Base-by-base conservation (phyloP, 306 rosid genomes). In the Gastrolobium villosum region DNA sequence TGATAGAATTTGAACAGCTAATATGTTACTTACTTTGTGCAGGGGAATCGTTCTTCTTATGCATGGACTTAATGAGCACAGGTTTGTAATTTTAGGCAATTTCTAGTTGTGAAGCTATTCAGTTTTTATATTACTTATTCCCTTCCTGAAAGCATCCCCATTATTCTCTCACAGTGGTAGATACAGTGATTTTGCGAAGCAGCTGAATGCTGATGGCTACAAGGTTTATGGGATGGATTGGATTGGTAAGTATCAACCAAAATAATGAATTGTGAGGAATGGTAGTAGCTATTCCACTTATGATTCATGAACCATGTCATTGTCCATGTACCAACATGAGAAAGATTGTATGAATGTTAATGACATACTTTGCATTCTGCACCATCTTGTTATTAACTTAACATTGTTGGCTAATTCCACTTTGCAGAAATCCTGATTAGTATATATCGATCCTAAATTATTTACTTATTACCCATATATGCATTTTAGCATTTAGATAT, bases 41-140 rank as follows among this genome's bases (percentile, higher is more conserved):
- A 95, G 99, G 94, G 99, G 99, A 34, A 14, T 93, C 35, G 86
- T 95, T 84, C 76, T 93, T 78, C 81, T 95, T 75, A 49, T 95
- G 90, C 99, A 95, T 72, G 99, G 99, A 62, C 86, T 95, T 61
- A 95, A 95, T 75, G 99, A 95, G 71, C 98, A 95, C 90, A 92
- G 99, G 99, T 92, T 52, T 31, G 90, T 77, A 39, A 44, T 63
- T 80, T 78, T 70, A 15, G 46, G 26, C 63, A 5, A 28, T 60
- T 59, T 41, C 31, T 41, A 45, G 65, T 39, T 54, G 37, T 43
- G 36, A 43, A 63, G 31, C 45, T 2, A 35, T 87, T 43, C 10
- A 7, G 7, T 66, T 52, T 30, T 78, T 59, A n/a, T 64, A 20
- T 69, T 20, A 31, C 26, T 82, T 48, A 14, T 41, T 60, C 72